A percentile compares a stretch with the other conserved stretches of the same genome.
Evolutionary conservation across 495 filamentous ascomycete species (phyloP).

Genomic region (Tuber magnatum): DNA sequence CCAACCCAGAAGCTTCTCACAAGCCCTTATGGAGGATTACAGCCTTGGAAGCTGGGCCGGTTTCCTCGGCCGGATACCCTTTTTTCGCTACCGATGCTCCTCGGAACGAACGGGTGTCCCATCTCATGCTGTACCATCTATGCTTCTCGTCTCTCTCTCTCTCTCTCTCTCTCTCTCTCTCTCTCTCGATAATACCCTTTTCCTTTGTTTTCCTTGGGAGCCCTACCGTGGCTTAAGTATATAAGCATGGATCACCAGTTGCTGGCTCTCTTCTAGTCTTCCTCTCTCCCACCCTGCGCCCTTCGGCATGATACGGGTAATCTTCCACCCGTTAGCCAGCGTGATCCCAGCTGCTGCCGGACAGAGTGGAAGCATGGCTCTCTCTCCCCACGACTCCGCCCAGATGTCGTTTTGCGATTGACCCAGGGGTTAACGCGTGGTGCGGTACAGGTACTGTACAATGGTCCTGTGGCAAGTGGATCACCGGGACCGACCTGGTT

Average conservation of each 20-base stretch:
- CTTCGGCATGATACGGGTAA: neutral
- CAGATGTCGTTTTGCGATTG: neutral
- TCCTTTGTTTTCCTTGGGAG: neutral
- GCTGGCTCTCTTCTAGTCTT: neutral
- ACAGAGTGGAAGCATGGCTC: neutral
- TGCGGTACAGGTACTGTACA: neutral
- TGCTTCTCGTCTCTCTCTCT: neutral
- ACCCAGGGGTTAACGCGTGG: neutral
- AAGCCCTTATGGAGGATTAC: neutral
- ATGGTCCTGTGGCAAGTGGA: neutral
- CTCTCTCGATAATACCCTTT: neutral
- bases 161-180: neutral
- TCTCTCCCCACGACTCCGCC: neutral
- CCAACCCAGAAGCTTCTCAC: neutral
- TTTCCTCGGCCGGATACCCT: neutral
- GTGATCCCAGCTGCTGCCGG: neutral
- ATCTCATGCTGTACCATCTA: neutral
- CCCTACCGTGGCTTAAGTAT: neutral
- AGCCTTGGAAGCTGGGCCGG: neutral
- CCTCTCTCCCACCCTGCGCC: neutral
- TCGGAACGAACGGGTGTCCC: neutral
- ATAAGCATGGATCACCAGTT: neutral
- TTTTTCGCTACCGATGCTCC: neutral
- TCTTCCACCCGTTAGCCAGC: neutral
- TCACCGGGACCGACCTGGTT: neutral